Evolutionary conservation across 2,329 filamentous ascomycete genomes (phyloP).

Genomic region (Aureobasidium sp.): DNA sequence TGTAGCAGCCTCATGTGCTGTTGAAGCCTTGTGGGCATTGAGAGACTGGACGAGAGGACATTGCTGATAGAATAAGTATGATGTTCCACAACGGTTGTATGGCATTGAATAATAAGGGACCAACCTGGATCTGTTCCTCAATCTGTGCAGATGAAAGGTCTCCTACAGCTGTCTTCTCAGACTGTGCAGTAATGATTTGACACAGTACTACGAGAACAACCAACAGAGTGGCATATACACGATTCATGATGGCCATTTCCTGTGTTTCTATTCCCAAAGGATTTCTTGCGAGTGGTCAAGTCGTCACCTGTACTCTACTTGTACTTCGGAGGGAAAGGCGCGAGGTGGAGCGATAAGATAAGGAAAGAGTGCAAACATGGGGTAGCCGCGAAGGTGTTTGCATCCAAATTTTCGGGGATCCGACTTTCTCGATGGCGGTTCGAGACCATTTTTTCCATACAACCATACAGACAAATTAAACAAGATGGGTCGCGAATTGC

Average conservation of each 20-base stretch:
- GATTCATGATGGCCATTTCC: not conserved
- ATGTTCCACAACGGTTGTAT: not conserved
- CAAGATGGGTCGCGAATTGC: slow-evolving; percentile 65
- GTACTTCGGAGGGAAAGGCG: not conserved
- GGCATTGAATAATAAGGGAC: slow-evolving; percentile 6
- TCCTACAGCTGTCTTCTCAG: slow-evolving; percentile 19
- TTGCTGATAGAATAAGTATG: slow-evolving; percentile 44
- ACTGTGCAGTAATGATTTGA: not conserved
- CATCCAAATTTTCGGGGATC: slow-evolving; percentile 7
- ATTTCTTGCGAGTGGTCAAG: not conserved
- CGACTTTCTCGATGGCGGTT: not conserved
- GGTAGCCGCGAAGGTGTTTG: not conserved
- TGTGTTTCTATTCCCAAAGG: too few species aligned
- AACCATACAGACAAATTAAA: not conserved
- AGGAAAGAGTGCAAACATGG: slow-evolving; percentile 8
- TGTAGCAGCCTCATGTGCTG: slow-evolving; percentile 53
- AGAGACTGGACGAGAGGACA: slow-evolving; percentile 74
- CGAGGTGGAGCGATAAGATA: slow-evolving; percentile 5
- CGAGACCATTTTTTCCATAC: not conserved
- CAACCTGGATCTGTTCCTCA: slow-evolving; percentile 65
- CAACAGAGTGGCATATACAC: not conserved
- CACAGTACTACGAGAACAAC: slow-evolving; percentile 1
- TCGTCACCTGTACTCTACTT: not conserved
- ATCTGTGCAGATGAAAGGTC: slow-evolving; percentile 50
- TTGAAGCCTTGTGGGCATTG: slow-evolving; percentile 63